These are phyloP conservation scores for Eucalyptus regnans DNA, from an alignment of 345 rosid genomes.

Conservation along the genomic window DNA sequence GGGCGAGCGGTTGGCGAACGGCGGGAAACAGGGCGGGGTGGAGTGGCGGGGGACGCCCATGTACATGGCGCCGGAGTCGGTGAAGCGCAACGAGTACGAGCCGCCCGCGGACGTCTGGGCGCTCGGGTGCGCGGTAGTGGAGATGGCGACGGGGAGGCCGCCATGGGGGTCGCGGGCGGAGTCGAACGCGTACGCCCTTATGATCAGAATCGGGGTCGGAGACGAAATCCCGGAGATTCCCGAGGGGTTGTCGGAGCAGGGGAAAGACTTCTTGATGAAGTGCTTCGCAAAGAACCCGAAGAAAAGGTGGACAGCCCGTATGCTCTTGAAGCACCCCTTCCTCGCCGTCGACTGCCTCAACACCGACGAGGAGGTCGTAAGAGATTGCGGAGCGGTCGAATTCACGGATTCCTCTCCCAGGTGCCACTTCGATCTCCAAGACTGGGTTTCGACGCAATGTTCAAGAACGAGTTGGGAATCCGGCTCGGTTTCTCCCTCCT, in stretches of 20 bases:
- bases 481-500: background rate
- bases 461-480: background rate
- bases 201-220: slow-evolving; percentile 49
- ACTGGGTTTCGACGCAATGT: background rate
- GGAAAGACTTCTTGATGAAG: slow-evolving; percentile 49
- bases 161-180: slow-evolving; percentile 39
- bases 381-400: background rate
- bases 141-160: slow-evolving; percentile 67
- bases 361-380: background rate
- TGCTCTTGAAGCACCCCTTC: slow-evolving; percentile 69
- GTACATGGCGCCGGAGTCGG: slow-evolving; percentile 75
- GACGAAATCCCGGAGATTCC: slow-evolving; percentile 56
- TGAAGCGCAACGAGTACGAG: slow-evolving; percentile 43
- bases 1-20: background rate
- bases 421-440: slow-evolving; percentile 1
- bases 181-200: slow-evolving; percentile 15
- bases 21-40: background rate
- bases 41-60: slow-evolving; percentile 66
- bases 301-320: slow-evolving; percentile 64
- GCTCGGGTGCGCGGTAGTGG: slow-evolving; percentile 65
- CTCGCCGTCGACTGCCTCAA: background rate
- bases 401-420: background rate
- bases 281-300: slow-evolving; percentile 52
- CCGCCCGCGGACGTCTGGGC: slow-evolving; percentile 78
- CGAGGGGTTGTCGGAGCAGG: slow-evolving; percentile 41